Percentiles rank a stretch among this genome's conserved stretches.
Conservation (phyloP, 805 yeast species). For the Lachancea sp. region DNA sequence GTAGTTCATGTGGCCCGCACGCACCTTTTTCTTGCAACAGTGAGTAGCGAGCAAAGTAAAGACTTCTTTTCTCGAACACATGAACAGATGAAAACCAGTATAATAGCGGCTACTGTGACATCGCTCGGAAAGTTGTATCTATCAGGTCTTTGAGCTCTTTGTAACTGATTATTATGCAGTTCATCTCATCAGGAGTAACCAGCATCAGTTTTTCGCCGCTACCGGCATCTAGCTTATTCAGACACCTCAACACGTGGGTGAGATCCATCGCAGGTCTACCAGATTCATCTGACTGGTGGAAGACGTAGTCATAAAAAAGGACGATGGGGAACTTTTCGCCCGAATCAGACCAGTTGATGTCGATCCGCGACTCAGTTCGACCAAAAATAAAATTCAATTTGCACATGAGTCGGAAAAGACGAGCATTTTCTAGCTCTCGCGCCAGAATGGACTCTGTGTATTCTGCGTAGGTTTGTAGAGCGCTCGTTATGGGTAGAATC, state of each 20-base stretch:
- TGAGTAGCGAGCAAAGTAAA: too few relatives aligned
- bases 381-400: constrained; percentile 76
- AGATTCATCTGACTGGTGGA: constrained; percentile 71
- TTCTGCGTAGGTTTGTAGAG: constrained; percentile 48
- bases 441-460: constrained; percentile 54
- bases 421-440: constrained; percentile 79
- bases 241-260: constrained; percentile 67
- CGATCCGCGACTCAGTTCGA: constrained; percentile 58
- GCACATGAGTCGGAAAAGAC: constrained; percentile 73
- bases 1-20: too few relatives aligned
- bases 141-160: constrained; percentile 72
- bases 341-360: constrained; percentile 60
- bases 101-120: constrained; percentile 20
- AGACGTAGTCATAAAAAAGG: constrained; percentile 76
- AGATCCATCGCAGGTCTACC: constrained; percentile 79
- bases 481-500: constrained; percentile 43
- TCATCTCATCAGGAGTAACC: constrained; percentile 78
- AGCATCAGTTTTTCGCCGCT: constrained; percentile 74
- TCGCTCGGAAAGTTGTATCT: constrained; percentile 54
- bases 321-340: constrained; percentile 69
- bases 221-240: constrained; percentile 91
- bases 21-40: too few relatives aligned
- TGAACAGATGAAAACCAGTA: too few relatives aligned
- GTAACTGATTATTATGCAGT: constrained; percentile 77
- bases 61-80: too few relatives aligned